Conservation (phyloP, 2,329 filamentous ascomycete genomes). For the Kalmusia sp. region DNA sequence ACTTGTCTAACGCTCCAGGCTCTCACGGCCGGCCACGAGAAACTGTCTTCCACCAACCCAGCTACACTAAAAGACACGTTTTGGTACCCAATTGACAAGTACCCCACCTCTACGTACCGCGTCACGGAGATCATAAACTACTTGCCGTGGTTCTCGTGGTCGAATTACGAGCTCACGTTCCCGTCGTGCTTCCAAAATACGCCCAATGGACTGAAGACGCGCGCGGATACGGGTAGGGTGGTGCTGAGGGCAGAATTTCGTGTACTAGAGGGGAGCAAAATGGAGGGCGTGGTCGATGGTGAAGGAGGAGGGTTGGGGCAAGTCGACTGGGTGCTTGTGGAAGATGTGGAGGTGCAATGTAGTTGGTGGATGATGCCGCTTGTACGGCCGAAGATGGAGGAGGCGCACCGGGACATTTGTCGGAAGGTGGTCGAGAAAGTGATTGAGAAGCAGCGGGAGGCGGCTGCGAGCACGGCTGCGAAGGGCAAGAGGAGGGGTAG, state of each 20-base stretch:
- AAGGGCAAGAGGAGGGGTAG: constrained; percentile 21
- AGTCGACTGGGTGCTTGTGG: constrained; percentile 42
- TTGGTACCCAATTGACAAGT: constrained; percentile 41
- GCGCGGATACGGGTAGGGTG: constrained; percentile 39
- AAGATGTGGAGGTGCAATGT: constrained; percentile 44
- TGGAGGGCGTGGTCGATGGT: constrained; percentile 35
- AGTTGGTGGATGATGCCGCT: constrained; percentile 46
- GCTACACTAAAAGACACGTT: constrained; percentile 41
- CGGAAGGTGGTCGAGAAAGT: constrained; percentile 42
- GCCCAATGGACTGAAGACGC: constrained; percentile 39
- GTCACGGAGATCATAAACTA: constrained; percentile 40
- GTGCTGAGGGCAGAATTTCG: constrained; percentile 40
- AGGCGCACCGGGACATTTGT: constrained; percentile 41
- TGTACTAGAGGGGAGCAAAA: constrained; percentile 33
- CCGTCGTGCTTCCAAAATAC: constrained; percentile 42
- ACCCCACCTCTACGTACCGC: constrained; percentile 34
- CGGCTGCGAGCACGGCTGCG: constrained; percentile 22
- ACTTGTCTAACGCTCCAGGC: constrained; percentile 43
- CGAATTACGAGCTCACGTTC: constrained; percentile 40
- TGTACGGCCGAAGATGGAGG: constrained; percentile 41
- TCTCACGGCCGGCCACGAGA: constrained; percentile 36
- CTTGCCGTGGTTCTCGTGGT: constrained; percentile 39
- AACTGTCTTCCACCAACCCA: constrained; percentile 29
- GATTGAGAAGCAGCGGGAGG: constrained; percentile 27
- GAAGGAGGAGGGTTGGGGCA: constrained; percentile 41